phyloP scores from a whole-genome alignment of 768 basidiomycete genomes.

The Cantharellus anzutake region DNA sequence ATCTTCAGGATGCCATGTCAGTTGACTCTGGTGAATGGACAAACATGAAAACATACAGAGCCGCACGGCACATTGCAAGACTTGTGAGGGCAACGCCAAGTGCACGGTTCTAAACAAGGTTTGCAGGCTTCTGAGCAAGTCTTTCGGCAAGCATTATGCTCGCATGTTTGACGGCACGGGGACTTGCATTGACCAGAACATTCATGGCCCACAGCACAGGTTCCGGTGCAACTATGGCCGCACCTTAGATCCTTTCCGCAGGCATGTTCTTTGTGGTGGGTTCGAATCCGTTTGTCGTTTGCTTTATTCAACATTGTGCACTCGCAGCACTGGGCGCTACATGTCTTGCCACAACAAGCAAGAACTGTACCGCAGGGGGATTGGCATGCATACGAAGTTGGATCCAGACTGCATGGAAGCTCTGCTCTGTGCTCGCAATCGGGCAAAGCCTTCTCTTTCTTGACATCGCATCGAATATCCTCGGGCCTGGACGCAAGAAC shows the following conservation, averaged over 20 bases:
- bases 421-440: slow-evolving; percentile 33
- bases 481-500: slow-evolving; percentile 27
- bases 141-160: slow-evolving; percentile 29
- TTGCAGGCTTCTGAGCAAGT: slow-evolving; percentile 36
- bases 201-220: slow-evolving; percentile 30
- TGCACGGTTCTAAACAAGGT: slow-evolving; percentile 43
- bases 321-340: too few species aligned
- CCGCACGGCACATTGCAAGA: slow-evolving; percentile 46
- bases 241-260: slow-evolving; percentile 38
- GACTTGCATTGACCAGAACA: slow-evolving; percentile 29
- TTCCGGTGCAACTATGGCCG: slow-evolving; percentile 30
- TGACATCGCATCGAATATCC: slow-evolving; percentile 24
- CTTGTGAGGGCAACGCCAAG: slow-evolving; percentile 38
- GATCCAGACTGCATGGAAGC: slow-evolving; percentile 31
- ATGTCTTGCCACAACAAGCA: slow-evolving; percentile 25
- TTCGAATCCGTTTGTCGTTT: slow-evolving; percentile 8
- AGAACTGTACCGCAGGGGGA: slow-evolving; percentile 26
- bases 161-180: slow-evolving; percentile 34
- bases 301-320: background rate
- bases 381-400: slow-evolving; percentile 22
- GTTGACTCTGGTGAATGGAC: background rate
- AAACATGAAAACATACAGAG: slow-evolving; percentile 27
- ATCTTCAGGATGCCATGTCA: slow-evolving; percentile 21
- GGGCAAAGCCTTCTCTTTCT: slow-evolving; percentile 26
- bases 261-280: slow-evolving; percentile 24